phyloP scores from a whole-genome alignment of 2,329 filamentous ascomycete genomes.

The Tolypocladium ovalisporum region DNA sequence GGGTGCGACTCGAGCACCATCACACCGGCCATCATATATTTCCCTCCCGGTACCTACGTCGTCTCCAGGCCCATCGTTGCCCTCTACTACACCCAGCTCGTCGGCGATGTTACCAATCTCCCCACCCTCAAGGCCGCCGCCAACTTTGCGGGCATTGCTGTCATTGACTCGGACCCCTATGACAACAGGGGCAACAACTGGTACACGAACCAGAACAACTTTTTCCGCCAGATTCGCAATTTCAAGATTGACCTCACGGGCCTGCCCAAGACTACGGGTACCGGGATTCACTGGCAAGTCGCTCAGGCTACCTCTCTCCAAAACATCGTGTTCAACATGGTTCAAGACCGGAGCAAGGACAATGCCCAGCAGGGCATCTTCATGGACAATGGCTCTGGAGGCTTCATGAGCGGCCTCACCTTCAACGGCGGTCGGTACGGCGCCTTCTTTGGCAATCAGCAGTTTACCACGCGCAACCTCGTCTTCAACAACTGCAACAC shows the following conservation, averaged over 20 bases:
- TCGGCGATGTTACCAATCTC: constrained; percentile 64
- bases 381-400: constrained; percentile 77
- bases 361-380: constrained; percentile 71
- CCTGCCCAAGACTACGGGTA: constrained; percentile 48
- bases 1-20: constrained; percentile 76
- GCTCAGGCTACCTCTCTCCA: constrained; percentile 73
- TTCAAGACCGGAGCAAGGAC: constrained; percentile 47
- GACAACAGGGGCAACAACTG: constrained; percentile 55
- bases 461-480: constrained; percentile 77
- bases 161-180: constrained; percentile 86
- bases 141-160: constrained; percentile 71
- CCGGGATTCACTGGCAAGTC: constrained; percentile 77
- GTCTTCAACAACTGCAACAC: constrained; percentile 75
- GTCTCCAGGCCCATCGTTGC: constrained; percentile 71
- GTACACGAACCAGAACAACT: constrained; percentile 76
- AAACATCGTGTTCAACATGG: constrained; percentile 75
- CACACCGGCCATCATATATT: constrained; percentile 82
- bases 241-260: constrained; percentile 66
- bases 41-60: constrained; percentile 77
- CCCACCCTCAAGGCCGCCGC: constrained; percentile 67
- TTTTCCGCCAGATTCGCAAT: constrained; percentile 75
- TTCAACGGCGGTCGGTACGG: constrained; percentile 77
- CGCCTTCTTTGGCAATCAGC: constrained; percentile 74
- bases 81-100: constrained; percentile 87
- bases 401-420: constrained; percentile 71